phyloP scores from a whole-genome alignment of 2,329 filamentous ascomycete genomes.

The Aureobasidium zeae region DNA sequence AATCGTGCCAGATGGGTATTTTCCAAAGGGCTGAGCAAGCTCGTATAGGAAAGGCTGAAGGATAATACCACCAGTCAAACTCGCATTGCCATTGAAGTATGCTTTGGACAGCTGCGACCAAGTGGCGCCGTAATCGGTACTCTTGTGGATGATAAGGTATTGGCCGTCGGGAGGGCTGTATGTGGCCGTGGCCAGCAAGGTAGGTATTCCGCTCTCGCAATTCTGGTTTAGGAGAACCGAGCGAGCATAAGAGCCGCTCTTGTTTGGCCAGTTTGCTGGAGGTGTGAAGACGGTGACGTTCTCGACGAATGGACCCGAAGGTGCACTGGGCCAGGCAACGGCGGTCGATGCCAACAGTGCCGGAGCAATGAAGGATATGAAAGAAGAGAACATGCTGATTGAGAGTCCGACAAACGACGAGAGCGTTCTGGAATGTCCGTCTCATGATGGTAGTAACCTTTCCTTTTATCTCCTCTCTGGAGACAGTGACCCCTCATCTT shows the following conservation, averaged over 20 bases:
- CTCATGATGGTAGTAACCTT: not conserved
- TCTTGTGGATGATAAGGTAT: constrained; percentile 41
- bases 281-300: constrained; percentile 22
- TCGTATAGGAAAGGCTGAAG: constrained; percentile 63
- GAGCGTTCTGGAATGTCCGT: not conserved
- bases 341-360: constrained; percentile 1
- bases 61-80: constrained; percentile 47
- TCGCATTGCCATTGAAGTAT: constrained; percentile 51
- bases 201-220: constrained; percentile 20
- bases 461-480: not conserved
- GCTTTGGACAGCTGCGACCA: constrained; percentile 58
- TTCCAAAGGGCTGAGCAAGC: constrained; percentile 49
- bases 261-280: constrained; percentile 22
- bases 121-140: constrained; percentile 38
- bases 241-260: constrained; percentile 44
- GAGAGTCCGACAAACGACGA: not conserved
- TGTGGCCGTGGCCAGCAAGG: constrained; percentile 46
- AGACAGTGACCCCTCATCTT: not conserved
- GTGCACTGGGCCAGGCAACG: constrained; percentile 7
- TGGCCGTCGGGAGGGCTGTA: constrained; percentile 42
- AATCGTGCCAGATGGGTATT: constrained; percentile 53
- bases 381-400: constrained; percentile 1
- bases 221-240: constrained; percentile 38
- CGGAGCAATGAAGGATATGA: constrained; percentile 2
- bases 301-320: not conserved